Conservation (phyloP, 768 basidiomycete species). For the Naganishia friedmannii region DNA sequence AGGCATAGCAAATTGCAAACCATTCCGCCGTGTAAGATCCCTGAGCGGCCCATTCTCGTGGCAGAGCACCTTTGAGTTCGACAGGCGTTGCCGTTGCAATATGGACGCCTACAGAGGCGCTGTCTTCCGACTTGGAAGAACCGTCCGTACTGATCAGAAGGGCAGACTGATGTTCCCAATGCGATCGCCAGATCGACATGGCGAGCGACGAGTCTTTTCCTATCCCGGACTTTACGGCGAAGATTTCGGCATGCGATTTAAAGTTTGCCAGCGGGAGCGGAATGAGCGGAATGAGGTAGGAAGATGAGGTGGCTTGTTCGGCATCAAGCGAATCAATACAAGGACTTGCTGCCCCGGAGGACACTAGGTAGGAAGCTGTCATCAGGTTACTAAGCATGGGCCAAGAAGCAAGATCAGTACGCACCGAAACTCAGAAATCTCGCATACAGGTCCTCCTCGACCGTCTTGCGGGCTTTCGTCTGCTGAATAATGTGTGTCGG, state of each 20-base stretch:
- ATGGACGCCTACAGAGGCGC: conserved; percentile 14
- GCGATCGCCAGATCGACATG: conserved; percentile 13
- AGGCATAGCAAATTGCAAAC: conserved; percentile 20
- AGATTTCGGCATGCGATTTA: conserved; percentile 14
- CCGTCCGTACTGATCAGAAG: conserved; percentile 18
- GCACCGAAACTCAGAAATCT: conserved; percentile 18
- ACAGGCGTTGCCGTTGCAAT: conserved; percentile 1
- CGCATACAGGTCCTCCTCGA: conserved; percentile 13
- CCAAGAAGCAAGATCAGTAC: not conserved
- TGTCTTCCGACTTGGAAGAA: conserved; percentile 17
- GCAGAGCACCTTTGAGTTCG: conserved; percentile 16
- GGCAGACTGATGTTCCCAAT: conserved; percentile 10
- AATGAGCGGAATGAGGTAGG: not conserved
- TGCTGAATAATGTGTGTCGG: not conserved
- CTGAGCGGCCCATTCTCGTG: conserved; percentile 20
- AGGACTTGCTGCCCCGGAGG: not conserved
- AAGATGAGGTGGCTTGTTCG: not conserved
- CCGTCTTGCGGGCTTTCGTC: conserved; percentile 3
- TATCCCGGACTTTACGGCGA: conserved; percentile 5
- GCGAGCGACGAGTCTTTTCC: conserved; percentile 17
- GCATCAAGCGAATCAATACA: not conserved
- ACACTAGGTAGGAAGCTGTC: not conserved
- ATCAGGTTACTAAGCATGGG: not conserved
- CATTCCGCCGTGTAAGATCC: conserved; percentile 21
- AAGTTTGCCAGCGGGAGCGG: not conserved